Evolutionary conservation across 2,329 filamentous ascomycete genomes (phyloP).

Genomic region (Fusarium oligoseptatum): DNA sequence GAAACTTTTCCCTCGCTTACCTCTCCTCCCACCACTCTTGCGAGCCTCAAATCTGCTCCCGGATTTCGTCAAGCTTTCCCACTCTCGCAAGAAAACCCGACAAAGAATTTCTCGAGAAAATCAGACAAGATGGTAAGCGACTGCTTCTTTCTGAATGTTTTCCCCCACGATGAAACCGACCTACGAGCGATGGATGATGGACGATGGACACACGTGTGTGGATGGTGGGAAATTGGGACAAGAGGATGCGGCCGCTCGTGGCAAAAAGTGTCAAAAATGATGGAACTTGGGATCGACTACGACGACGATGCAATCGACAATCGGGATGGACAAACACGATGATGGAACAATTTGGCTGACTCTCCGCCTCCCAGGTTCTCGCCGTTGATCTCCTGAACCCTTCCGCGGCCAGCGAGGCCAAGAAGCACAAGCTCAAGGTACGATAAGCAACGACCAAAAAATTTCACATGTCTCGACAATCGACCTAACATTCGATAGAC

Average conservation of each 20-base stretch:
- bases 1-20: conserved; percentile 64
- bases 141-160: conserved; percentile 38
- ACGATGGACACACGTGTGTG: conserved; percentile 35
- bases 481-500: conserved; percentile 67
- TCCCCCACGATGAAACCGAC: conserved; percentile 37
- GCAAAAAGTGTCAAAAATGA: conserved; percentile 38
- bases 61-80: conserved; percentile 66
- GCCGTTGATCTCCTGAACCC: conserved; percentile 99
- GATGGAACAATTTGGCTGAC: conserved; percentile 61
- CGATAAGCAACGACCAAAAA: conserved; percentile 38
- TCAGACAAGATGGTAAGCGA: conserved; percentile 79
- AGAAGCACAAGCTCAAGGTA: conserved; percentile 99
- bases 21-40: conserved; percentile 61
- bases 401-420: conserved; percentile 95
- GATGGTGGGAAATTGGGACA: conserved; percentile 37
- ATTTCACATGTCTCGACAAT: conserved; percentile 24
- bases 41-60: conserved; percentile 68
- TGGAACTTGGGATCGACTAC: conserved; percentile 30
- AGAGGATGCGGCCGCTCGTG: conserved; percentile 20
- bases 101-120: conserved; percentile 59
- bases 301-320: conserved; percentile 22
- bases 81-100: conserved; percentile 61
- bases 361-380: conserved; percentile 81
- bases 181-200: conserved; percentile 39
- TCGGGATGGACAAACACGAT: conserved; percentile 25